phyloP scores from a whole-genome alignment of 768 basidiomycete species.

The Termitomyces sp. region DNA sequence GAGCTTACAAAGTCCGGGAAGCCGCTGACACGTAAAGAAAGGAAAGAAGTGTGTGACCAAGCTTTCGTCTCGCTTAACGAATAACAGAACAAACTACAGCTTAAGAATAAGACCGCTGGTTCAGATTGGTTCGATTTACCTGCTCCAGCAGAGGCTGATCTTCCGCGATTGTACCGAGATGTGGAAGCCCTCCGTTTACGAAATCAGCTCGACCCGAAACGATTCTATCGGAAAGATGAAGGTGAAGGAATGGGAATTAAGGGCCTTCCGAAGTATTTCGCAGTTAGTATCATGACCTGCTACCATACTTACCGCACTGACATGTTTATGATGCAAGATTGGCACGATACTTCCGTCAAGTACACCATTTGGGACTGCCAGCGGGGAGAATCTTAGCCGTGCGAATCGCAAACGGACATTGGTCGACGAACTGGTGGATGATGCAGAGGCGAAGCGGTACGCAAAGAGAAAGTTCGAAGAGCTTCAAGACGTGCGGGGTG shows the following conservation, averaged over 20 bases:
- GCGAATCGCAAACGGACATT: conserved; percentile 73
- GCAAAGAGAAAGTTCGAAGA: conserved; percentile 91
- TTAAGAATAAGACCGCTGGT: conserved; percentile 69
- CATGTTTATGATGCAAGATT: conserved; percentile 40
- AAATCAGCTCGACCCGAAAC: conserved; percentile 88
- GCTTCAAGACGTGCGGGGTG: conserved; percentile 60
- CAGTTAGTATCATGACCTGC: conserved; percentile 42
- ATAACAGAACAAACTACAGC: conserved; percentile 31
- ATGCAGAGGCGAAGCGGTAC: conserved; percentile 79
- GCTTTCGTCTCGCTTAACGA: neutral
- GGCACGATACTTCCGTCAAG: conserved; percentile 69
- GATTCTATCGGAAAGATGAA: conserved; percentile 84
- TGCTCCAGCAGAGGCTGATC: conserved; percentile 72
- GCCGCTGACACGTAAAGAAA: conserved; percentile 65
- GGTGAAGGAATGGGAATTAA: conserved; percentile 83
- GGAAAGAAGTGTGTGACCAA: conserved; percentile 50
- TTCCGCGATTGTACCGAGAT: conserved; percentile 76
- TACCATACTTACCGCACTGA: conserved; percentile 1
- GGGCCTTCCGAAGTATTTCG: conserved; percentile 83
- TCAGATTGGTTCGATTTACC: conserved; percentile 87
- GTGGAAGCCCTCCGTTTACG: conserved; percentile 82
- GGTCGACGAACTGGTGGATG: conserved; percentile 86
- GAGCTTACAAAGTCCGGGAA: conserved; percentile 57
- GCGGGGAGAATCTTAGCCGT: conserved; percentile 64
- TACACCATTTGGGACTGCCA: conserved; percentile 68